These are phyloP conservation scores for Calocybe gangraenosa DNA, from an alignment of 768 basidiomycete genomes.

Conservation along the genomic window DNA sequence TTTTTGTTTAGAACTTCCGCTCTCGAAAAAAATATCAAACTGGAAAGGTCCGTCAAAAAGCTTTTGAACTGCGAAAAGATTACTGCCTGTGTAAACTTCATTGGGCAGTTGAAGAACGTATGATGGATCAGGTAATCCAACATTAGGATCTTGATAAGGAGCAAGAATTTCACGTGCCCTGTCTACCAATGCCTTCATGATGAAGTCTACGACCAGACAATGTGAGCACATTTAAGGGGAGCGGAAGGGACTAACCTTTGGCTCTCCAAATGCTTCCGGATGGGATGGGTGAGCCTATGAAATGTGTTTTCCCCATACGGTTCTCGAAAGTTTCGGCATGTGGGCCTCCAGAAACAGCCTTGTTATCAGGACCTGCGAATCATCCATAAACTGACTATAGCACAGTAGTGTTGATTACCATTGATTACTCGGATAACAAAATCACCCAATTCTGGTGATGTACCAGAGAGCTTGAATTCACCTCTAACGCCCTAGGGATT, in stretches of 20 bases:
- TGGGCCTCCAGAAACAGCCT: constrained; percentile 47
- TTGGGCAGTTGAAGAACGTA: constrained; percentile 75
- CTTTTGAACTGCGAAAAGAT: constrained; percentile 87
- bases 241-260: constrained; percentile 47
- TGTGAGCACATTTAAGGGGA: background rate
- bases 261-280: constrained; percentile 79
- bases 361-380: constrained; percentile 53
- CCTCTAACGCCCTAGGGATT: constrained; percentile 67
- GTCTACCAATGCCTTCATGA: constrained; percentile 57
- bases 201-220: constrained; percentile 41
- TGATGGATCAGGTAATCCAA: constrained; percentile 70
- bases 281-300: constrained; percentile 56
- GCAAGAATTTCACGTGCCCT: constrained; percentile 51
- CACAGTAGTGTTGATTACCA: constrained; percentile 35
- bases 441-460: constrained; percentile 74
- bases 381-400: constrained; percentile 3
- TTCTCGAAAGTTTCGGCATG: constrained; percentile 55
- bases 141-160: constrained; percentile 47
- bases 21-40: constrained; percentile 88
- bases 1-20: constrained; percentile 59
- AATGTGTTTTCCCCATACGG: constrained; percentile 68
- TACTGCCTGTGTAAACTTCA: constrained; percentile 66
- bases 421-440: constrained; percentile 80
- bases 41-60: constrained; percentile 79
- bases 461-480: constrained; percentile 65